A percentile compares a stretch with the other conserved stretches of the same genome.
Conservation (phyloP, 2,329 filamentous ascomycete genomes). For the Sarocladium oryzae region DNA sequence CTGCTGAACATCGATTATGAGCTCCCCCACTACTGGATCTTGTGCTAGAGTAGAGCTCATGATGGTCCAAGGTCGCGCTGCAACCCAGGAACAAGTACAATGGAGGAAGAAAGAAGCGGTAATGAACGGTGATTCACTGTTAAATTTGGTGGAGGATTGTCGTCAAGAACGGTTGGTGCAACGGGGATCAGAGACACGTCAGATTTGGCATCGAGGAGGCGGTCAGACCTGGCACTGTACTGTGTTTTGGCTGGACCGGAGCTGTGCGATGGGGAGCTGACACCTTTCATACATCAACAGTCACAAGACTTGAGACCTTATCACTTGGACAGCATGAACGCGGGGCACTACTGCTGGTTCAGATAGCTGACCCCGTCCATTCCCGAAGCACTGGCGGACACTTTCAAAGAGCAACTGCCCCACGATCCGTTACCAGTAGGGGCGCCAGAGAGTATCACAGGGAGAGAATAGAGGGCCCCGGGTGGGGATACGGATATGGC, state of each 20-base stretch:
- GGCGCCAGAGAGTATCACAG: too few species aligned
- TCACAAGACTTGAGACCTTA: neutral
- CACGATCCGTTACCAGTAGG: neutral
- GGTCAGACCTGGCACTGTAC: neutral
- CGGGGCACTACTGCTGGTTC: slow-evolving; percentile 1
- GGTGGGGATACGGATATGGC: neutral
- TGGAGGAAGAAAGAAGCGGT: too few species aligned
- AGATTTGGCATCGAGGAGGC: neutral
- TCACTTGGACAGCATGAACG: neutral
- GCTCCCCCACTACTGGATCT: slow-evolving; percentile 19
- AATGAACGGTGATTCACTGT: too few species aligned
- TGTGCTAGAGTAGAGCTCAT: neutral
- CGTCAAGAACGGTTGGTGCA: too few species aligned
- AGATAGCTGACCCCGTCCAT: slow-evolving; percentile 2
- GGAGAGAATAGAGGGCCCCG: neutral
- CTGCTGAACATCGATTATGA: slow-evolving; percentile 34
- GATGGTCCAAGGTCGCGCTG: too few species aligned
- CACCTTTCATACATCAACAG: neutral
- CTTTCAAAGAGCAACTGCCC: neutral
- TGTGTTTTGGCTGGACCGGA: neutral
- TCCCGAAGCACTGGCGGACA: neutral
- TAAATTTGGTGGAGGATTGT: too few species aligned
- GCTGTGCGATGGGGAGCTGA: neutral
- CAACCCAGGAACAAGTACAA: too few species aligned
- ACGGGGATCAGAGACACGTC: too few species aligned